Evolutionary conservation across 495 filamentous ascomycete species (phyloP).

Genomic region (Halenospora varia): DNA sequence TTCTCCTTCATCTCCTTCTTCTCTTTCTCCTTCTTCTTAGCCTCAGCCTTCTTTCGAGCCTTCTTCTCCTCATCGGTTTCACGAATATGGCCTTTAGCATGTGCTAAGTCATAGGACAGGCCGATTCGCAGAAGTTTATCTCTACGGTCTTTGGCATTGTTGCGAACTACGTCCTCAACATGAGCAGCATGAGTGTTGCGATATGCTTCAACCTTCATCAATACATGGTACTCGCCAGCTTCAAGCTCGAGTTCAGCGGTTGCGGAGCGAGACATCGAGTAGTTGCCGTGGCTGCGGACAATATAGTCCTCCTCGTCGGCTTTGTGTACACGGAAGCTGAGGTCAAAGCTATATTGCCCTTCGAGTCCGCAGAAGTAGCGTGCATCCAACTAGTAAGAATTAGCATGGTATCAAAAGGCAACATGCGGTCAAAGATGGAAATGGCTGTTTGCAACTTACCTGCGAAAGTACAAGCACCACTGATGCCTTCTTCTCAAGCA

Average conservation of each 20-base stretch:
- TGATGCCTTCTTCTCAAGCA: conserved; percentile 60
- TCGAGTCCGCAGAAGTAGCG: conserved; percentile 81
- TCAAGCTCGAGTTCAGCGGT: conserved; percentile 80
- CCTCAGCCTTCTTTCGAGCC: conserved; percentile 36
- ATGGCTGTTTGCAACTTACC: conserved; percentile 1
- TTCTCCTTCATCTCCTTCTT: conserved; percentile 49
- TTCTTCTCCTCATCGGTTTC: conserved; percentile 25
- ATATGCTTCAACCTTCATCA: conserved; percentile 75
- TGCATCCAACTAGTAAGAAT: conserved; percentile 60
- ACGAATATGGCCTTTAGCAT: conserved; percentile 64
- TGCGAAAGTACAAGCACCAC: conserved; percentile 75
- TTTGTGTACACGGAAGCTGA: conserved; percentile 80
- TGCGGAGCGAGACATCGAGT: conserved; percentile 66
- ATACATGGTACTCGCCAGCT: conserved; percentile 72
- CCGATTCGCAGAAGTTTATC: conserved; percentile 83
- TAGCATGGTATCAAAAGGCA: conserved; percentile 15
- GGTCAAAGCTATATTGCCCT: conserved; percentile 71
- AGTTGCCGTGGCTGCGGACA: conserved; percentile 61
- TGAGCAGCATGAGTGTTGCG: conserved; percentile 44
- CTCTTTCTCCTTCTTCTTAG: conserved; percentile 44
- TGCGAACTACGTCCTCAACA: conserved; percentile 66
- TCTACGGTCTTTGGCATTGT: conserved; percentile 56
- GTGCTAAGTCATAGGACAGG: conserved; percentile 77
- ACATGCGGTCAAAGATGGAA: conserved; percentile 23
- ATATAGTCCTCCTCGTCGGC: conserved; percentile 79